Base-by-base conservation (phyloP, 495 filamentous ascomycete genomes). In the Neurospora africana region DNA sequence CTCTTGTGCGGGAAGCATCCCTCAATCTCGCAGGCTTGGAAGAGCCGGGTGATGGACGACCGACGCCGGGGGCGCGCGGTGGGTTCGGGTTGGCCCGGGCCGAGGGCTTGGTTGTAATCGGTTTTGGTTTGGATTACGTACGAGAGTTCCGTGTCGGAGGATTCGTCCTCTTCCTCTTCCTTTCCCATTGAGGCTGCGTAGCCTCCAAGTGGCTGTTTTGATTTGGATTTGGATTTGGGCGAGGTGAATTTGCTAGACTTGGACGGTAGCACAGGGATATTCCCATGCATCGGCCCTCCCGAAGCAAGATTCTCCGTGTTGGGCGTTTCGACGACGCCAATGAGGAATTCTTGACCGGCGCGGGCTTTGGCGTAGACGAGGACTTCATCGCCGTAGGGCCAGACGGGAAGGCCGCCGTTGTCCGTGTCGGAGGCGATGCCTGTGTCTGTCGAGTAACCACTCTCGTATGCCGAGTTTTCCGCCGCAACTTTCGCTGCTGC, bases 61-160 rank as follows among this genome's bases (percentile, higher is more conserved):
- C 53, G 53, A 5, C 53, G 53, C 1, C 53, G 53, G 4, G 44
- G 21, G 4, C 21, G 53, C 0, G 23, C 27, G 53, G 23, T 23
- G 44, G 21, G 44, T 6, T 23, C n/a, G 4, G 21, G 4, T 13
- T 47, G 44, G 19, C n/a, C 44, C 0, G 19, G 43, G n/a, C 4
- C 44, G 1, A 17, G 53, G 23, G 80, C 79, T 68, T 77, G 76
- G 68, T 78, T 79, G 77, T 83, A 85, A 71, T 83, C 74, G 17
- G 79, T 78, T 43, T 74, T 81, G 68, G 77, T 81, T 72, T 84
- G 80, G 61, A 85, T 71, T 2, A 85, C 80, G 72, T 85, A 85
- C 68, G 83, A 78, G 68, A 85, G 67, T 10, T 78, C 73, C 35
- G 37, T 69, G 27, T 75, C 58, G 4, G 38, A 35, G 9, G 4